Evolutionary conservation across 2,329 filamentous ascomycete genomes (phyloP), one percentile per base, ranked within the genome.

Genomic region (Orbilia javanica): DNA sequence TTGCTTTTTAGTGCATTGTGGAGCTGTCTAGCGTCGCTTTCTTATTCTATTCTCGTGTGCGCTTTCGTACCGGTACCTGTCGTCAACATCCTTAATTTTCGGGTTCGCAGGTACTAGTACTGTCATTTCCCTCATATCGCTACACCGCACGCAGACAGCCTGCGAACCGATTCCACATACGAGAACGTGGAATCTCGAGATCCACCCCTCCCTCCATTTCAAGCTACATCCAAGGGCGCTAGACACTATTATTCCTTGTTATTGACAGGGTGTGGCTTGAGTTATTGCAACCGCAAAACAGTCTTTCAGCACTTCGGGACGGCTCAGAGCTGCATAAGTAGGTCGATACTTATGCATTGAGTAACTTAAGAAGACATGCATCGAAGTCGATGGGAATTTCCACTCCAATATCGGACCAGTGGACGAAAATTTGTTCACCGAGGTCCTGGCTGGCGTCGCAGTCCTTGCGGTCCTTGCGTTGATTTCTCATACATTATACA

Each of bases 241-340:
- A 73, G 60, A 73, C 25, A 66, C n/a, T 55, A 62, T 25, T 73
- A 73, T 60, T 60, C 60, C 69, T 39, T 73, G 60, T 10, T 57
- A 42, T 67, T 46, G 39, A 76, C 65, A 76, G 72, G 72, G 73
- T 77, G 65, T 76, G 66, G 66, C 73, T 66, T 70, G 46, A 68
- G 42, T 55, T 71, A 57, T 71, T 53, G 25, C 62, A 42, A 42
- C 55, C 60, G 50, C 64, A 68, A 60, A 69, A 48, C 72, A 18
- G 57, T 69, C 69, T 64, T 67, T 55, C 50, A 76, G 63, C 46
- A 60, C 10, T 76, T 64, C 64, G 72, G 64, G 65, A 76, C 57
- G 63, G 71, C 63, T 64, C 64, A 68, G 69, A 50, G 46, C 31
- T 73, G 60, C 69, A 73, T 65, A 60, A 60, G 34, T 60, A 60